phyloP scores from a whole-genome alignment of 2,329 filamentous ascomycete genomes.

The Verticillium nubilum region DNA sequence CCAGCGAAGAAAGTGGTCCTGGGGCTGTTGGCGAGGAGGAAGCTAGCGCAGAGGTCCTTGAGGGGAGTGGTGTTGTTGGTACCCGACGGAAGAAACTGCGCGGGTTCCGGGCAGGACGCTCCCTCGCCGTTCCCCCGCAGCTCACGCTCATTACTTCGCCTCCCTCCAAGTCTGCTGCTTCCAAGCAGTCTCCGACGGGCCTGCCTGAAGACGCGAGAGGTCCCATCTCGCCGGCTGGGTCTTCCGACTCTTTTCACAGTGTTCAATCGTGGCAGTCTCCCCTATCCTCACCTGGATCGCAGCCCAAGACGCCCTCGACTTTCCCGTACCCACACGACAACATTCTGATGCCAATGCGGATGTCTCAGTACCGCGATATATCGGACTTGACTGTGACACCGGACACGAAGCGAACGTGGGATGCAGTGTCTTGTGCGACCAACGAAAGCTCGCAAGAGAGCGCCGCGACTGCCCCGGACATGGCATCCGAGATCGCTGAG shows the following conservation, averaged over 20 bases:
- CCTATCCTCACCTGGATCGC: slow-evolving; percentile 38
- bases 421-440: slow-evolving; percentile 20
- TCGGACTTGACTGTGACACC: slow-evolving; percentile 29
- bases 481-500: slow-evolving; percentile 3
- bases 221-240: slow-evolving; percentile 36
- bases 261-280: slow-evolving; percentile 47
- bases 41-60: slow-evolving; percentile 18
- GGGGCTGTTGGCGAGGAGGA: not conserved
- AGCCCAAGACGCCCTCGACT: slow-evolving; percentile 27
- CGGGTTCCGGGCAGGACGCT: slow-evolving; percentile 21
- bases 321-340: slow-evolving; percentile 35
- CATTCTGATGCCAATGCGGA: slow-evolving; percentile 26
- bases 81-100: slow-evolving; percentile 23
- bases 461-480: slow-evolving; percentile 16
- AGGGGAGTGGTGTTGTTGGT: slow-evolving; percentile 21
- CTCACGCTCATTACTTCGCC: slow-evolving; percentile 30
- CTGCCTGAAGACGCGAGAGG: slow-evolving; percentile 15
- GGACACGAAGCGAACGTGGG: slow-evolving; percentile 21
- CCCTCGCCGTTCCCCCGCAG: slow-evolving; percentile 22
- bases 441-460: slow-evolving; percentile 20
- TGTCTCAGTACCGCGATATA: slow-evolving; percentile 20
- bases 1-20: not conserved
- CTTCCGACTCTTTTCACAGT: slow-evolving; percentile 50
- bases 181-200: slow-evolving; percentile 4
- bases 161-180: slow-evolving; percentile 24